Percentiles rank a stretch among this genome's conserved stretches.
Evolutionary conservation across 306 rosid species (phyloP).

Genomic region (Vachellia collinsii): DNA sequence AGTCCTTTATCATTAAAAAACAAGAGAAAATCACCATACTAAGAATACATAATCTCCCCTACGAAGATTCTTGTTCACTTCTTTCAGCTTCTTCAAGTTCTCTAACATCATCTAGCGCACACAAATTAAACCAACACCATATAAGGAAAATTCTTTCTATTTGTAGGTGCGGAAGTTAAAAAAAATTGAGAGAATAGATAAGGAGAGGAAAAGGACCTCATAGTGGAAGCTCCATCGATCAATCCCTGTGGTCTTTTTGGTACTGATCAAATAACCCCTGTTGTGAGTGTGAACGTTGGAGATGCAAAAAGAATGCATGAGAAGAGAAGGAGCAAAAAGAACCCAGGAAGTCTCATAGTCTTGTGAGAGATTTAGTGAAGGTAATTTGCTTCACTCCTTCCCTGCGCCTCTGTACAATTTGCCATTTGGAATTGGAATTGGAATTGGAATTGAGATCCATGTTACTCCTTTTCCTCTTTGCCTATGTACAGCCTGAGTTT

Average conservation of each 20-base stretch:
- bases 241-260: constrained; percentile 50
- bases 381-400: no score
- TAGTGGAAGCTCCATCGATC: constrained; percentile 84
- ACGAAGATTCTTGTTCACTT: constrained; percentile 67
- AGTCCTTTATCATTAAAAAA: neutral
- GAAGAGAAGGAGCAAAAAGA: no score
- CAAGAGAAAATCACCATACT: neutral
- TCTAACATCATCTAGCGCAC: constrained; percentile 70
- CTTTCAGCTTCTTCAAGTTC: constrained; percentile 59
- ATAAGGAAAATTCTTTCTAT: neutral
- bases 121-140: neutral
- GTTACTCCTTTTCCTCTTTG: no score
- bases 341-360: no score
- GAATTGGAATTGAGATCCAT: no score
- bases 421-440: no score
- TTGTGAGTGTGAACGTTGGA: no score
- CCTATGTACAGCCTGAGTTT: no score
- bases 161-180: neutral
- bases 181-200: neutral
- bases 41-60: constrained; percentile 68
- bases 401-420: no score
- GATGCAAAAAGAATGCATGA: no score
- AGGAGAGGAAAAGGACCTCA: constrained; percentile 48
- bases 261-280: constrained; percentile 73
- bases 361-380: no score